Base-by-base conservation (phyloP, 148 eudicot genomes). In the Vaccinium darrowii region DNA sequence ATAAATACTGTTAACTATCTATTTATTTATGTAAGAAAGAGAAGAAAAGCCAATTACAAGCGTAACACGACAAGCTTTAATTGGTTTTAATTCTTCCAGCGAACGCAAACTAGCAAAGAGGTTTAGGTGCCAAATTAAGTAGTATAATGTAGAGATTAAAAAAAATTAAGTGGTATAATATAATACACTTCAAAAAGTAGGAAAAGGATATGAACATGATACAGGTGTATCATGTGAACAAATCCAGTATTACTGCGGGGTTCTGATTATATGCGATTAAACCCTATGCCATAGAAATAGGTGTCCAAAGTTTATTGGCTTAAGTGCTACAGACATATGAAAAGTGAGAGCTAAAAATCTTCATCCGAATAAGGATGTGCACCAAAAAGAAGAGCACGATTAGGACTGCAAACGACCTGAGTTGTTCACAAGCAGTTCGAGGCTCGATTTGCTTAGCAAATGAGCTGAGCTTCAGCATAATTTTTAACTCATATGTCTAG, bases 101-200 rank as follows among this genome's bases (percentile, higher is more conserved):
- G 25, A 47, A 75, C 18, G 78, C 78, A 75, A 75, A 36, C 36
- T 33, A 33, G 53, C 79, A 76, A 76, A 47, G 77, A 73, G 53
- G 54, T 76, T 76, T 49, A 76, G 54, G 53, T 47, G 52, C 54
- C 53, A 19, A 47, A 19, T 43, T 43, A 43, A 65, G 72, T 25
- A 18, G 25, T 9, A 21, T 23, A 60, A 60, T 60, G 3, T 8
- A 43, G 5, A 43, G 47, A 43, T 43, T 43, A 43, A 43, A 43
- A 43, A 39, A 43, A 43, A 43, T 4, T 5, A 43, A 43, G 47
- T 43, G 47, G 47, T 43, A 63, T 63, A 23, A 23, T 74, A 18
- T 74, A 16, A 39, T 43, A 75, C 13, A 19, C 15, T 39, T 10
- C n/a, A 39, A 47, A 76, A 76, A 47, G 53, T 4, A 74, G 49